Percentiles rank a stretch among this genome's conserved stretches.
phyloP scores from a whole-genome alignment of 2,329 filamentous ascomycete species.

The Exophiala bonariae region DNA sequence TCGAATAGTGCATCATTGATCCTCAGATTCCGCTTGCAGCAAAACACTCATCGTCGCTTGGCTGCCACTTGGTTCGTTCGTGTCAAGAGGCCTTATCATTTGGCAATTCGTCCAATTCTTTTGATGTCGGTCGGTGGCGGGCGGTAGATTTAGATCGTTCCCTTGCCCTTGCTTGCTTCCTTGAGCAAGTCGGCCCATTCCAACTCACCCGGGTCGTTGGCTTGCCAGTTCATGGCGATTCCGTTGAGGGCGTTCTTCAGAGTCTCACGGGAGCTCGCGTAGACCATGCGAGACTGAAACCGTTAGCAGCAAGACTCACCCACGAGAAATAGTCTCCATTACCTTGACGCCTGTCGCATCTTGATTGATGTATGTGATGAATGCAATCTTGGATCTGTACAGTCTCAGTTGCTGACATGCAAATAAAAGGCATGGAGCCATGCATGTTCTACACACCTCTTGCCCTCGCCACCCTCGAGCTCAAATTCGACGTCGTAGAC shows the following conservation, averaged over 20 bases:
- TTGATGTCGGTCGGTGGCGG: conserved; percentile 6
- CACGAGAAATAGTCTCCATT: neutral
- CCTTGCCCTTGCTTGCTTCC: conserved; percentile 33
- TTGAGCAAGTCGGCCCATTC: conserved; percentile 35
- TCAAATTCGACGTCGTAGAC: conserved; percentile 53
- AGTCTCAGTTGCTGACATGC: neutral
- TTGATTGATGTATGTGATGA: conserved; percentile 42
- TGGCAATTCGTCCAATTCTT: neutral
- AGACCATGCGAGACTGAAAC: conserved; percentile 49
- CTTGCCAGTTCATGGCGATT: conserved; percentile 34
- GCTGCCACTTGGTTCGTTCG: neutral
- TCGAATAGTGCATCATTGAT: conserved; percentile 13
- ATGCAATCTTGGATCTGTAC: conserved; percentile 50
- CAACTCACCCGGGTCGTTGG: conserved; percentile 35
- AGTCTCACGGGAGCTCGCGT: conserved; percentile 50
- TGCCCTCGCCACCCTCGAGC: conserved; percentile 48
- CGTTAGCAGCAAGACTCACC: neutral
- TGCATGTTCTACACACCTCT: conserved; percentile 38
- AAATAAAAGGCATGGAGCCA: too few species aligned
- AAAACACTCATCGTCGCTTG: conserved; percentile 5
- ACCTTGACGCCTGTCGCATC: conserved; percentile 30
- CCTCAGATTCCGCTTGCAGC: conserved; percentile 10
- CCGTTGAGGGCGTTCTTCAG: conserved; percentile 51
- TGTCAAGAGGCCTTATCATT: neutral
- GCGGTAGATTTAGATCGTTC: conserved; percentile 19